phyloP scores from a whole-genome alignment of 2,329 filamentous ascomycete genomes.

The Apiospora pterosperma region DNA sequence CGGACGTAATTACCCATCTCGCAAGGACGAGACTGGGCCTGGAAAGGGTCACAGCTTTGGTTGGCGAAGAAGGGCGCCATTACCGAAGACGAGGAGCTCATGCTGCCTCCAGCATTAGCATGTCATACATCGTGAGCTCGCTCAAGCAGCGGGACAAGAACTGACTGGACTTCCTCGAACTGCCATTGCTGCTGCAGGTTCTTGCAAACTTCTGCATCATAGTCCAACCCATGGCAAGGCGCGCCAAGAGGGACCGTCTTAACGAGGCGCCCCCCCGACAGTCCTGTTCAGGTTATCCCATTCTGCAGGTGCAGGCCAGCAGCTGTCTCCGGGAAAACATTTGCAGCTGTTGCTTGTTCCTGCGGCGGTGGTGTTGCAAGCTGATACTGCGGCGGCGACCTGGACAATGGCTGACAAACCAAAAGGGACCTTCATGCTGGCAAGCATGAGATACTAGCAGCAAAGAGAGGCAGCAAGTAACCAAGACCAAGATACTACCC shows the following conservation, averaged over 20 bases:
- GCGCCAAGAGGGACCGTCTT: constrained; percentile 20
- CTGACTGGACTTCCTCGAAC: constrained; percentile 7
- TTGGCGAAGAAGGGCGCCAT: constrained; percentile 12
- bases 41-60: constrained; percentile 11
- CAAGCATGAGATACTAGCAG: neutral
- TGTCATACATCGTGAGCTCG: neutral
- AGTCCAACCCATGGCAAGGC: constrained; percentile 16
- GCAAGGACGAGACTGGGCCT: constrained; percentile 5
- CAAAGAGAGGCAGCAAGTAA: neutral
- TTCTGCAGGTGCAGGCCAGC: constrained; percentile 5
- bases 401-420: neutral
- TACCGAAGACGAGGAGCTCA: constrained; percentile 11
- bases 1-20: constrained; percentile 10
- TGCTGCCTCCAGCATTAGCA: constrained; percentile 1
- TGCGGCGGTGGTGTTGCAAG: neutral
- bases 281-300: constrained; percentile 8
- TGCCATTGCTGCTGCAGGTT: constrained; percentile 10
- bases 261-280: constrained; percentile 18
- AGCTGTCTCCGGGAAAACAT: constrained; percentile 7
- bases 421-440: neutral
- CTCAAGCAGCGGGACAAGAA: neutral
- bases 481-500: neutral
- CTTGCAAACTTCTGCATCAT: constrained; percentile 15
- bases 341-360: neutral
- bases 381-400: neutral